Evolutionary conservation across 2,329 filamentous ascomycete species (phyloP).

Genomic region (Colletotrichum lindemuthianum): DNA sequence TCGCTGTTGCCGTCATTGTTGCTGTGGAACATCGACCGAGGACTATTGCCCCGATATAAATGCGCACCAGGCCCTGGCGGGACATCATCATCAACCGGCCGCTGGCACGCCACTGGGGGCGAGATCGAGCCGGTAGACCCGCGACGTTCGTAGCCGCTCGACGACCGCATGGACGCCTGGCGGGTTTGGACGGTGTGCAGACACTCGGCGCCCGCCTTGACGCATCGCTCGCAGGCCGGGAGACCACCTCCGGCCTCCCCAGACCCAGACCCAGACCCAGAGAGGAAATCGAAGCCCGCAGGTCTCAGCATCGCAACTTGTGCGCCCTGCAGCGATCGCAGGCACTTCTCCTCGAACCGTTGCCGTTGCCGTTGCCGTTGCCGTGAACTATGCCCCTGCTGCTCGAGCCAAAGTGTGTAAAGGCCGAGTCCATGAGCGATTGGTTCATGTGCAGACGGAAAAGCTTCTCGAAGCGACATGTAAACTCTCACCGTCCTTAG

Average conservation of each 20-base stretch:
- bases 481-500: too few species aligned
- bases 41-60: too few species aligned
- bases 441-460: too few species aligned
- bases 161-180: background rate
- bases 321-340: slow-evolving; percentile 12
- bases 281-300: background rate
- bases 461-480: too few species aligned
- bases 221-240: slow-evolving; percentile 13
- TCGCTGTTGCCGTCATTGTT: too few species aligned
- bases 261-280: too few species aligned
- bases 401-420: too few species aligned
- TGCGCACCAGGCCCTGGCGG: too few species aligned
- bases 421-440: too few species aligned
- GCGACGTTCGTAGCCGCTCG: slow-evolving; percentile 1
- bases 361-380: background rate
- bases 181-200: slow-evolving; percentile 4
- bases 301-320: slow-evolving; percentile 11
- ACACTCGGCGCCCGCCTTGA: slow-evolving; percentile 10
- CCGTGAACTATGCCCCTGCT: background rate
- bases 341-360: slow-evolving; percentile 3
- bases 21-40: too few species aligned
- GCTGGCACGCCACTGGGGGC: background rate
- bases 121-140: background rate
- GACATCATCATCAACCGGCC: too few species aligned
- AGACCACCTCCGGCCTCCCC: background rate